A percentile compares a stretch with the other conserved stretches of the same genome.
Evolutionary conservation across 208 protist genomes (phyloP).

Genomic region (Leishmania mexicana): DNA sequence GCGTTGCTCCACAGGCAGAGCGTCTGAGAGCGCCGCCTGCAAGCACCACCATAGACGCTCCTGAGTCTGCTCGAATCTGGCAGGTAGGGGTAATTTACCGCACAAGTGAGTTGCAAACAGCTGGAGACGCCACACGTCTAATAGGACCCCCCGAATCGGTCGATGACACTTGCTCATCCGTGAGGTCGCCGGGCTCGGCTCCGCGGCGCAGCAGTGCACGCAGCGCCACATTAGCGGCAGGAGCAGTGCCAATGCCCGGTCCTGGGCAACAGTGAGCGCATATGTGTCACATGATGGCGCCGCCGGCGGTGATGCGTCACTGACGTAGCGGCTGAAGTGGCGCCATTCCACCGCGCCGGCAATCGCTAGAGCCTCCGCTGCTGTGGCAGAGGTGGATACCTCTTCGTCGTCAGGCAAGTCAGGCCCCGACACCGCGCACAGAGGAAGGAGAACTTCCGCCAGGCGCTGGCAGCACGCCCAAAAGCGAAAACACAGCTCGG

Average conservation of each 20-base stretch:
- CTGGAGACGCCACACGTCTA: constrained; percentile 6
- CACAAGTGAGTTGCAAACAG: constrained; percentile 6
- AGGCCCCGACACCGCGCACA: neutral
- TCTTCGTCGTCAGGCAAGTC: neutral
- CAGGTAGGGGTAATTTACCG: constrained; percentile 7
- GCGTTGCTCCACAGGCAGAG: neutral
- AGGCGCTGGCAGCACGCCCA: neutral
- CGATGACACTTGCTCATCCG: neutral
- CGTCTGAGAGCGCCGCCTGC: neutral
- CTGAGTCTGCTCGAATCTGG: neutral
- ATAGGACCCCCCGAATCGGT: neutral
- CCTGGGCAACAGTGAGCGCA: neutral
- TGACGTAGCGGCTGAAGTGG: neutral
- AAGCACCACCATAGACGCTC: constrained; percentile 8
- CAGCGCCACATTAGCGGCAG: constrained; percentile 3
- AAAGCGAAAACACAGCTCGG: neutral
- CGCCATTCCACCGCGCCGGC: constrained; percentile 1
- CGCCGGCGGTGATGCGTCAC: neutral
- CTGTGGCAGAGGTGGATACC: neutral
- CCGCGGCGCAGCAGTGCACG: constrained; percentile 1
- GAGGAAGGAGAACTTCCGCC: neutral
- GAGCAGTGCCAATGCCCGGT: neutral
- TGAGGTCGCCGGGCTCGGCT: neutral
- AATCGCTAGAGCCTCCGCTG: neutral
- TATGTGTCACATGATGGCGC: neutral